These are phyloP conservation scores for Tolypocladium paradoxum DNA, from an alignment of 2,329 filamentous ascomycete species.

Conservation along the genomic window DNA sequence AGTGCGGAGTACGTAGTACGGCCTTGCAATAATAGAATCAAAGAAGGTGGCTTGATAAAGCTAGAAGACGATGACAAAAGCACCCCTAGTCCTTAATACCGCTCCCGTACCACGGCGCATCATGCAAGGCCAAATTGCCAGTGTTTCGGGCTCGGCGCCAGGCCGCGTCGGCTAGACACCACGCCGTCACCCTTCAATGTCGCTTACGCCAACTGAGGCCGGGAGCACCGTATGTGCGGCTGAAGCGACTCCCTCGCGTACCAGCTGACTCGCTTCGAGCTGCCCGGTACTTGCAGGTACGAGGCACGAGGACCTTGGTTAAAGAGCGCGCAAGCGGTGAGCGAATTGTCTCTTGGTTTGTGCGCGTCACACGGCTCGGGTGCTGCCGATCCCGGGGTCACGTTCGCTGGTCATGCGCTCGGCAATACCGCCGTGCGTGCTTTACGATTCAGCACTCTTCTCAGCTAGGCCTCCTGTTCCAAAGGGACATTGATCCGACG, in stretches of 20 bases:
- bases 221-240: background rate
- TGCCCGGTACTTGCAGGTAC: too few relatives aligned
- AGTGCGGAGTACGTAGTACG: too few relatives aligned
- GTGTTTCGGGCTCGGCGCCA: background rate
- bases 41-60: too few relatives aligned
- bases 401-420: background rate
- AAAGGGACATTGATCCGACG: background rate
- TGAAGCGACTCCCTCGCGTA: background rate
- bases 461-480: background rate
- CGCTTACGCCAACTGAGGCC: background rate
- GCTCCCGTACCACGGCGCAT: background rate
- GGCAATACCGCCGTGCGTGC: background rate
- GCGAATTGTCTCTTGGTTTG: background rate
- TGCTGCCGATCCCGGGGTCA: background rate
- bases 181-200: background rate
- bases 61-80: too few relatives aligned
- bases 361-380: background rate
- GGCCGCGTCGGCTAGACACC: background rate
- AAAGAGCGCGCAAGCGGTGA: background rate
- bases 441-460: background rate
- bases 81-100: too few relatives aligned
- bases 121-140: background rate
- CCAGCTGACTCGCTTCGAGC: background rate
- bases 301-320: too few relatives aligned
- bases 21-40: too few relatives aligned